phyloP scores from a whole-genome alignment of 345 rosid genomes.

The Ceriops decandra region DNA sequence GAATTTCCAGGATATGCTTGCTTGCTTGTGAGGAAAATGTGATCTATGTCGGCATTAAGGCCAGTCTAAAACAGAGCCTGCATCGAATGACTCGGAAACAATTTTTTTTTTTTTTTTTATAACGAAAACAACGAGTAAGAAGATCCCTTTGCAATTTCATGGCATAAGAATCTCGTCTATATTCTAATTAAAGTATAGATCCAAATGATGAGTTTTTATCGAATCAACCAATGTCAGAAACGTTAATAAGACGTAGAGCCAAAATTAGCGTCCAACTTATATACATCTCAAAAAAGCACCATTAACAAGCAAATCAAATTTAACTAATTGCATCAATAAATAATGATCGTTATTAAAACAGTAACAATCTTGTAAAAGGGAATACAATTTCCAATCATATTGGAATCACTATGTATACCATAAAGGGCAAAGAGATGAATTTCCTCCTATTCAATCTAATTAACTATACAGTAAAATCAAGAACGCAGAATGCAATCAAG shows the following conservation, averaged over 20 bases:
- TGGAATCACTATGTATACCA: background rate
- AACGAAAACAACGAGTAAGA: background rate
- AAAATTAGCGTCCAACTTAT: no score
- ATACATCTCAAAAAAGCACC: no score
- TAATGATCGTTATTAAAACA: background rate
- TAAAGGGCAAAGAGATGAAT: background rate
- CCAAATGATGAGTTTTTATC: conserved; percentile 6
- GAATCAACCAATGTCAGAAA: background rate
- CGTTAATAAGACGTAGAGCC: no score
- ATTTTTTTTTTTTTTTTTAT: no score
- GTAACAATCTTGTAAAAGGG: background rate
- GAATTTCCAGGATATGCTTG: background rate
- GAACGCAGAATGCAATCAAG: background rate
- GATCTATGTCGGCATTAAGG: background rate
- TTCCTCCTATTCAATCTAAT: background rate
- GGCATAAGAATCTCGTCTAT: no score
- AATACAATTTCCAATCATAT: background rate
- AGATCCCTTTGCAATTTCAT: background rate
- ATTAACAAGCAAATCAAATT: background rate
- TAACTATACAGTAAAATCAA: conserved; percentile 1
- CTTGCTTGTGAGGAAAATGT: no score
- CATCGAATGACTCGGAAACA: background rate
- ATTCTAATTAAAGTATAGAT: background rate
- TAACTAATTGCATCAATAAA: background rate
- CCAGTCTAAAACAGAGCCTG: background rate